These are phyloP conservation scores for Didymella keratinophila DNA, from an alignment of 2,329 filamentous ascomycete species.

Conservation along the genomic window DNA sequence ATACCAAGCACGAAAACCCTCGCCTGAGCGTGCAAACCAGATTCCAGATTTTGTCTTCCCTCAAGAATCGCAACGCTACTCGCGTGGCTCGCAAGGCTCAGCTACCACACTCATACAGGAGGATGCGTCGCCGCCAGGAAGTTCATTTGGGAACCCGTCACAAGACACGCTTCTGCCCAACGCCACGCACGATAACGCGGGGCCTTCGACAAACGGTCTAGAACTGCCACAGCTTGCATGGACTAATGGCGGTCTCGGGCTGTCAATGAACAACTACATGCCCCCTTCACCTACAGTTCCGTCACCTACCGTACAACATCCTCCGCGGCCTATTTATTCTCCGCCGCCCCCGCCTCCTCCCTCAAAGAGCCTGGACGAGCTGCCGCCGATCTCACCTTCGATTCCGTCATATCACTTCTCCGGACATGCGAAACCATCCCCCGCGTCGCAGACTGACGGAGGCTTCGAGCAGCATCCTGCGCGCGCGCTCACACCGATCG, in stretches of 20 bases:
- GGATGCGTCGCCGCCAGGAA: constrained; percentile 44
- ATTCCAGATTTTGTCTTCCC: constrained; percentile 52
- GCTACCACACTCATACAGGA: constrained; percentile 45
- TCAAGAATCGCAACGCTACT: constrained; percentile 45
- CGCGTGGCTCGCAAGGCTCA: constrained; percentile 43
- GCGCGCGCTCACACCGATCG: constrained; percentile 33
- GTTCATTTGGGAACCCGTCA: constrained; percentile 40
- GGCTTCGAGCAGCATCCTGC: constrained; percentile 35
- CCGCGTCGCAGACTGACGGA: constrained; percentile 22
- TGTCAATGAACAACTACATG: constrained; percentile 51
- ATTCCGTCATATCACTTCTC: constrained; percentile 12
- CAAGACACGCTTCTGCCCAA: constrained; percentile 48
- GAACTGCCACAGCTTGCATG: constrained; percentile 50
- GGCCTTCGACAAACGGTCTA: constrained; percentile 31
- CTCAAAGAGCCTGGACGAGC: constrained; percentile 17
- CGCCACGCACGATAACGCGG: constrained; percentile 42
- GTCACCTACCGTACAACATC: constrained; percentile 42
- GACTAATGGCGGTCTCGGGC: constrained; percentile 53
- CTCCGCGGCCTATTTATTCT: constrained; percentile 56
- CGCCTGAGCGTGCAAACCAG: constrained; percentile 34
- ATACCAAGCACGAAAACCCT: constrained; percentile 16
- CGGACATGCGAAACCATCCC: constrained; percentile 11
- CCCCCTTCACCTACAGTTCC: constrained; percentile 31
- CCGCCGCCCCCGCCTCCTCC: constrained; percentile 54
- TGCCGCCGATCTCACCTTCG: constrained; percentile 24